These are phyloP conservation scores for Trypanosoma lewisi DNA, from an alignment of 208 protist genomes.

Conservation along the genomic window DNA sequence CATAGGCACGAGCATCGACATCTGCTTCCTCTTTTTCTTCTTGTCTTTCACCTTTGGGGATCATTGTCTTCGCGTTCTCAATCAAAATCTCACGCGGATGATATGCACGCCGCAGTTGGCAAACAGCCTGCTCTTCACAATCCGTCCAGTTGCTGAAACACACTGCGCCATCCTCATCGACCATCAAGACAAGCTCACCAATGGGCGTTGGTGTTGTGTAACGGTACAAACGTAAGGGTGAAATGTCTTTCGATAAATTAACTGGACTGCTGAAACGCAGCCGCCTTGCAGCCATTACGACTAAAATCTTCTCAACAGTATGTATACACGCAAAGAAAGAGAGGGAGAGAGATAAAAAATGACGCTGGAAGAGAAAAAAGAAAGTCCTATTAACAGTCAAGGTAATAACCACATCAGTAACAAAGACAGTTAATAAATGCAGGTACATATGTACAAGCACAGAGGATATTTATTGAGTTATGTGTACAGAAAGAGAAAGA, in stretches of 20 bases:
- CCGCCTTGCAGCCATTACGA: not conserved
- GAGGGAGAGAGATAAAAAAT: not conserved
- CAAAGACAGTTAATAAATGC: not conserved
- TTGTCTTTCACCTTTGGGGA: not conserved
- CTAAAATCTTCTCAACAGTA: not conserved
- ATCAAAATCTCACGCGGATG: constrained; percentile 8
- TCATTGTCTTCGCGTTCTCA: not conserved
- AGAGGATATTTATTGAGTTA: not conserved
- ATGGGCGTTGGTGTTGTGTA: constrained; percentile 39
- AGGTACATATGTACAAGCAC: not conserved
- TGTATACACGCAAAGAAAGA: not conserved
- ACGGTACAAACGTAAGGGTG: constrained; percentile 37
- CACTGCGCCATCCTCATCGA: constrained; percentile 55
- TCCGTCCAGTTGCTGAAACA: constrained; percentile 56
- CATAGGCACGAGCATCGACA: constrained; percentile 9
- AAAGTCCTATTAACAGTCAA: not conserved
- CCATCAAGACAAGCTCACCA: constrained; percentile 50
- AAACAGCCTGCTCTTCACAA: constrained; percentile 22
- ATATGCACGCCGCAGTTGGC: constrained; percentile 25
- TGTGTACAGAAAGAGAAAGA: not conserved
- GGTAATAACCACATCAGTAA: not conserved
- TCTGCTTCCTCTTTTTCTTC: not conserved
- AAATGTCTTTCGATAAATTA: not conserved
- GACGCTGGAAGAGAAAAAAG: not conserved
- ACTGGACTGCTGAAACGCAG: not conserved